A percentile compares a stretch with the other conserved stretches of the same genome.
phyloP scores from a whole-genome alignment of 139 green algal genomes.

The Dunaliella primolecta region DNA sequence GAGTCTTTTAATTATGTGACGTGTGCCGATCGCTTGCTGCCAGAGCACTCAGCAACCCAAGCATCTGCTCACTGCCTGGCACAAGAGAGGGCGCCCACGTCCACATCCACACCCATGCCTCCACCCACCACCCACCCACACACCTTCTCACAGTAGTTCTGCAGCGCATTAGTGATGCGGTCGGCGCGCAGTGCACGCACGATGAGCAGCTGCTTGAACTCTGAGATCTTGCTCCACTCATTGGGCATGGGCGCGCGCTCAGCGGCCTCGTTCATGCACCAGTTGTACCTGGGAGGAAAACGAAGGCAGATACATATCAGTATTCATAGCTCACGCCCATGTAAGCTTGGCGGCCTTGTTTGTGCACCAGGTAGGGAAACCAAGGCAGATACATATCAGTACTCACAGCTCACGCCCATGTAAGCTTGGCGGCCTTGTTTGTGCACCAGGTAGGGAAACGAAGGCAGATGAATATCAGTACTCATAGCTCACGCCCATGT shows the following conservation, averaged over 20 bases:
- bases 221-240: slow-evolving; percentile 67
- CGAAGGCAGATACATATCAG: not conserved
- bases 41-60: too few relatives aligned
- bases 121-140: not conserved
- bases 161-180: slow-evolving; percentile 77
- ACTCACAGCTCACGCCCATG: too few relatives aligned
- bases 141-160: slow-evolving; percentile 49
- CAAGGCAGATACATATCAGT: not conserved
- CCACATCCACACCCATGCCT: not conserved
- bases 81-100: too few relatives aligned
- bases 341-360: not conserved
- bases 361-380: not conserved
- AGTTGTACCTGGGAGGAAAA: slow-evolving; percentile 50
- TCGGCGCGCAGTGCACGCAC: slow-evolving; percentile 73
- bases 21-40: too few relatives aligned
- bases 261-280: slow-evolving; percentile 61
- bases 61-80: too few relatives aligned
- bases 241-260: slow-evolving; percentile 70
- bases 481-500: too few relatives aligned
- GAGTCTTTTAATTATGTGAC: too few relatives aligned
- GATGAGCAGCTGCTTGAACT: slow-evolving; percentile 74
- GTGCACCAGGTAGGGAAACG: slow-evolving; percentile 63
- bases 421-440: slow-evolving; percentile 62
- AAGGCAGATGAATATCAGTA: not conserved
- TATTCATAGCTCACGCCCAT: not conserved